Evolutionary conservation across 2,329 filamentous ascomycete genomes (phyloP), one percentile per base, ranked within the genome.

Genomic region (Waltergamsia citrina): DNA sequence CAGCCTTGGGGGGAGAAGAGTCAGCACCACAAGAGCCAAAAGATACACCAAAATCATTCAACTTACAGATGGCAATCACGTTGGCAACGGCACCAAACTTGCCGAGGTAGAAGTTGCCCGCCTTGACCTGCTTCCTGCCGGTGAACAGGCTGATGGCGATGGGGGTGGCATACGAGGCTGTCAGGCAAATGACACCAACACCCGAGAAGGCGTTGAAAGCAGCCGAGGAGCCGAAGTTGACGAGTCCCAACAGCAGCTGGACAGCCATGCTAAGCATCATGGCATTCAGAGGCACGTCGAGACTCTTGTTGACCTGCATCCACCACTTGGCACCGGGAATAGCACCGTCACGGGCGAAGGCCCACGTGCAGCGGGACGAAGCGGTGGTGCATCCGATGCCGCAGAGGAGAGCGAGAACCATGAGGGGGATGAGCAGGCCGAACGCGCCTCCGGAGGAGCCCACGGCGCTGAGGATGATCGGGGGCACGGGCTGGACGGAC

Each of bases 181-280:
- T 85, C 50, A 80, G 60, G 48, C 69, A 78, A 48, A 83, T 83
- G 53, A 83, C 78, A 46, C 77, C 78, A 14, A 81, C 74, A 39
- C 77, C 76, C 0, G 74, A 78, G 54, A 84, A 83, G 37, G 79
- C 79, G 49, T 78, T 81, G 63, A 82, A 84, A n/a, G 78, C 79
- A 9, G 76, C 71, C 0, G 67, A 57, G 3, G 76, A 81, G 30
- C 79, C 79, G 42, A 85, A 81, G 61, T 82, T 81, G 52, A 85
- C 74, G 45, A 78, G 49, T 21, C 74, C 78, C 5, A 85, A 69
- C 11, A 72, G 33, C 36, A 82, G 66, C 54, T 83, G 69, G 19
- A 83, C 61, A 4, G 57, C 67, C 72, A 80, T 81, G 47, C 69
- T 74, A 36, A 83, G 68, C 71, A 83, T 77, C 78, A 83, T 82